Base-by-base conservation (phyloP, 176 grass and related monocot species). In the Themeda triandra region DNA sequence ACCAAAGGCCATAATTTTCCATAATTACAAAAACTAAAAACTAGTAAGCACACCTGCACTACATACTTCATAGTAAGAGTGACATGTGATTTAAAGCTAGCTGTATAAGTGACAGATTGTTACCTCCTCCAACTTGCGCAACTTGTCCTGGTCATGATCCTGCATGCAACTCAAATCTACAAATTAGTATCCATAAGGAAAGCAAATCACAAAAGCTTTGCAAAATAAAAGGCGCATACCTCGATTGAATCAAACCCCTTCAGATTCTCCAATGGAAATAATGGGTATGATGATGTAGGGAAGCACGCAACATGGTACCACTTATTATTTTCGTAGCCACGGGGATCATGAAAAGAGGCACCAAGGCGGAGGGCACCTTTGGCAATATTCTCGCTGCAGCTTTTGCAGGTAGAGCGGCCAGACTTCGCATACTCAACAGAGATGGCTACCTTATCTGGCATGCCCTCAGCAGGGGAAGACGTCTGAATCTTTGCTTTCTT, bases 281-380 rank as follows among this genome's bases (percentile, higher is more conserved):
- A 23, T 10, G 80, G 58, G 21, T 81, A 63, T 25, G 37, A 65
- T 51, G 80, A 81, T n/a, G 73, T 25, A 14, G 89, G 87, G 76
- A 94, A 97, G 88, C 94, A 93, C 23, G 49, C 41, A 6, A 88
- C 24, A 78, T 97, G 91, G 81, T 88, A 92, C 95, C 92, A 98
- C 23, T 79, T 95, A 23, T 69, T 88, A 42, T 70, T 59, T 9
- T 90, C 91, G 6, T 88, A 93, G 32, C 95, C 87, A 80, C 87
- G 85, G 17, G 85, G 91, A 23, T 84, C 91, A 18, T 27, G 82
- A 41, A 27, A 42, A 19, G 83, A 80, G 45, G 86, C 66, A 23
- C 91, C 91, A 1, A 95, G 23, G 53, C 92, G 88, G 24, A 95
- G 79, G 0, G 83, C 23, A 1, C 85, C 89, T 13, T 67, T 76